Percentiles rank a stretch among this genome's conserved stretches.
Evolutionary conservation across 495 filamentous ascomycete species (phyloP).

Genomic region (Hyphodiscus hymeniophilus): DNA sequence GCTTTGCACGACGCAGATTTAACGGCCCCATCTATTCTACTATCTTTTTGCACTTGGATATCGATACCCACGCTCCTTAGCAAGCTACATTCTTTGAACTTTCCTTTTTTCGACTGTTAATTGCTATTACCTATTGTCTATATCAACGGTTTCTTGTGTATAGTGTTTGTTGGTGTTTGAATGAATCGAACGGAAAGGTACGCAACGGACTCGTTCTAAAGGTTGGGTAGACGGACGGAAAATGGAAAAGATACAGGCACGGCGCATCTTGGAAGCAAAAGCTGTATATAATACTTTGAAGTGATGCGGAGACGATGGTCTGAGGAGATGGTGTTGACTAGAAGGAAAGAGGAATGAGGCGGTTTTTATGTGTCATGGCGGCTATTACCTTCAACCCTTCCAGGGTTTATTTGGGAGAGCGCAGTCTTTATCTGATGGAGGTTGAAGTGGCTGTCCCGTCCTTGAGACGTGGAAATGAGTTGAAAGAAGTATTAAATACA

Average conservation of each 20-base stretch:
- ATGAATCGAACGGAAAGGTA: neutral
- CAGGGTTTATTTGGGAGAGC: constrained; percentile 19
- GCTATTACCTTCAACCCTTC: constrained; percentile 19
- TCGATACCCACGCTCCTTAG: constrained; percentile 22
- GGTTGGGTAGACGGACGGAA: neutral
- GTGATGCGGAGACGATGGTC: too few relatives aligned
- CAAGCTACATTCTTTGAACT: constrained; percentile 15
- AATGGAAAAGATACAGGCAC: neutral
- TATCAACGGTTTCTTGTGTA: constrained; percentile 9
- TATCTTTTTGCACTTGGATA: neutral
- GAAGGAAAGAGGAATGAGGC: neutral
- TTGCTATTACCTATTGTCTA: constrained; percentile 10
- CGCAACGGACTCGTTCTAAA: neutral
- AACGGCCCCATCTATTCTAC: neutral
- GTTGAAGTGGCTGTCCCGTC: neutral
- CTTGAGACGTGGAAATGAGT: neutral
- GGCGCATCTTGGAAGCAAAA: neutral
- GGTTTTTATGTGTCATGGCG: constrained; percentile 7
- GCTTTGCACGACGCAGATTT: constrained; percentile 3
- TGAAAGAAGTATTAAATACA: constrained; percentile 5
- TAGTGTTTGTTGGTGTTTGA: neutral
- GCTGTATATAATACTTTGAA: neutral
- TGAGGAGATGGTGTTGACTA: neutral
- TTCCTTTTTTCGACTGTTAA: neutral
- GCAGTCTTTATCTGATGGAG: constrained; percentile 18